Evolutionary conservation across 768 basidiomycete species (phyloP), one percentile per base, ranked within the genome.

Genomic region (Panaeolus papilionaceus): DNA sequence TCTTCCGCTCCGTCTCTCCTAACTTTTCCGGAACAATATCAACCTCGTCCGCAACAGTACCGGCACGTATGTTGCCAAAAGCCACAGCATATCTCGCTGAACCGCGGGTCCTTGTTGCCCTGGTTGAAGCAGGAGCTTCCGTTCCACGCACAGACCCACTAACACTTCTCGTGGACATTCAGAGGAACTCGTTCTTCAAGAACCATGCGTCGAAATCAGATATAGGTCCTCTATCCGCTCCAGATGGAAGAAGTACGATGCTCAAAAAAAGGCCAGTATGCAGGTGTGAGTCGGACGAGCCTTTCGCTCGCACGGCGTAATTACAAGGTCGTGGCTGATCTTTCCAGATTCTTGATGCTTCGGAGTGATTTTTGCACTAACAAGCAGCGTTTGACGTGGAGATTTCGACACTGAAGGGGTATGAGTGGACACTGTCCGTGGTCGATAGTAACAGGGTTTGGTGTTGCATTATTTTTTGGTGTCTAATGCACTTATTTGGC

Each of bases 341-440:
- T 92, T 84, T 69, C 63, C 79, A 80, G 84, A 88, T 93, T 81
- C 84, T 75, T 77, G 78, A 89, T 84, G 83, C 88, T 90, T 90
- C 79, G 77, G 69, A 68, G 78, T 80, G 82, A 77, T 91, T 88
- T 79, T 87, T 91, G 83, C 83, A 87, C 81, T 68, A 69, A 62
- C 64, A 26, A 68, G 66, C 68, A 76, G 75, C 74, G 66, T 71
- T 61, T 26, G 47, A 47, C 61, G 38, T 39, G 65, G 45, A 68
- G 66, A 74, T 61, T 67, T 64, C 63, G 67, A 71, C 70, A 63
- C 37, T 68, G 70, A 65, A 44, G 63, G 65, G 28, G 62, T 64
- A 23, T 64, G n/a, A 64, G 71, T 63, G 54, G 66, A 47, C 63
- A 66, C 70, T 71, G 71, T 67, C 58, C 67, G 70, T 67, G 67